phyloP scores from a whole-genome alignment of 2,329 filamentous ascomycete species.

The Fusarium veterinarium region DNA sequence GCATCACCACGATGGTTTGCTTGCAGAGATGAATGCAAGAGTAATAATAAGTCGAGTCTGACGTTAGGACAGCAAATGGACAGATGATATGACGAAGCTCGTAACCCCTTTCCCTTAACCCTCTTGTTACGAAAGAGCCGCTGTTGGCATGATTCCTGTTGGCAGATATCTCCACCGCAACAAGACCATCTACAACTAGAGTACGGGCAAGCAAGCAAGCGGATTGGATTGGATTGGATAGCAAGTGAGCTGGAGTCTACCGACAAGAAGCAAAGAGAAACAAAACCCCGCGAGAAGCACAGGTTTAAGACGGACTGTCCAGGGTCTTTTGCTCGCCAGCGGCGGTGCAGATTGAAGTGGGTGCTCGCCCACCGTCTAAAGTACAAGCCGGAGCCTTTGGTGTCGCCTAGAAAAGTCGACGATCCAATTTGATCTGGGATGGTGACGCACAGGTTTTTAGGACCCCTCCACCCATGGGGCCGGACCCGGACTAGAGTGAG shows the following conservation, averaged over 20 bases:
- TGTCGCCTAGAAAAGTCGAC: slow-evolving; percentile 36
- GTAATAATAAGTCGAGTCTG: background rate
- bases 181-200: slow-evolving; percentile 37
- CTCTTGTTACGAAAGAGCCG: slow-evolving; percentile 27
- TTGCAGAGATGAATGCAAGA: slow-evolving; percentile 11
- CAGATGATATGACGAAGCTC: slow-evolving; percentile 23
- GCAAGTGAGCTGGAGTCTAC: slow-evolving; percentile 17
- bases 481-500: slow-evolving; percentile 44
- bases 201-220: slow-evolving; percentile 21
- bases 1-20: slow-evolving; percentile 30
- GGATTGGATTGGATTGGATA: slow-evolving; percentile 30
- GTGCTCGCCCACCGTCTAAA: slow-evolving; percentile 20
- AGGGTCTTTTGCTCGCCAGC: slow-evolving; percentile 41
- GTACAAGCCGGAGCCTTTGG: slow-evolving; percentile 14
- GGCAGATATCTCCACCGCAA: slow-evolving; percentile 35
- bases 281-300: slow-evolving; percentile 13
- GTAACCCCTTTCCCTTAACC: slow-evolving; percentile 12
- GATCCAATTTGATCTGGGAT: slow-evolving; percentile 46
- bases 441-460: slow-evolving; percentile 47
- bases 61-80: slow-evolving; percentile 5
- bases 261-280: slow-evolving; percentile 14
- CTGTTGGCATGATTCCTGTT: slow-evolving; percentile 34
- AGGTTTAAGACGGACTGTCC: background rate
- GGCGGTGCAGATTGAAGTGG: slow-evolving; percentile 35
- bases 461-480: slow-evolving; percentile 39